Evolutionary conservation across 768 basidiomycete genomes (phyloP), one percentile per base, ranked within the genome.

Genomic region (Naganishia kalamii): DNA sequence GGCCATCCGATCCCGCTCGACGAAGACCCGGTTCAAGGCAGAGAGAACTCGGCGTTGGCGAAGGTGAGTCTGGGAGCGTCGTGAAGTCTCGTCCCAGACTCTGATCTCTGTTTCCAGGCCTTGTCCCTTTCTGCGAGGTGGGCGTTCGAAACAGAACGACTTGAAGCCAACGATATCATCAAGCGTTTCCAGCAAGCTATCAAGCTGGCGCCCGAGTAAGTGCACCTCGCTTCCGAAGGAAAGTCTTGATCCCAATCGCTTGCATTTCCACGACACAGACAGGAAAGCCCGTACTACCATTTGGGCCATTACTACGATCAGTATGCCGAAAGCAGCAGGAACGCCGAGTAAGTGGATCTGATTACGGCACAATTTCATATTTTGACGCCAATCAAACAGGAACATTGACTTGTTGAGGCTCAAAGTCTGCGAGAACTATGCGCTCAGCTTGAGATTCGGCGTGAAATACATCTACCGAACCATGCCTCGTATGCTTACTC

Each of bases 391-490:
- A 6, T 3, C 6, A 12, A 12, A 32, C 54, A 57, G 54, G n/a
- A 57, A 57, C 37, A 57, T 57, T 27, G 54, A 57, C 37, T 40
- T 37, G 54, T 35, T 57, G 37, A 35, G 54, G 27, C 54, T 57
- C n/a, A 57, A 57, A 57, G 54, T 57, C 7, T 57, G 54, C 37
- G 82, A 72, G 80, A 83, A 68, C 44, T 94, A 87, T 68, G 81
- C 83, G 2, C 84, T 82, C 67, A 88, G 92, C 0, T 85, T 93
- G 49, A 81, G 81, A 71, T 80, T 82, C 72, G 96, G 96, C 19
- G 90, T 92, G 40, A 99, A 99, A 81, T 96, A 88, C 75, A 87
- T 94, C 25, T 98, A 94, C 76, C 94, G 94, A 75, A 91, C 92
- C 0, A 85, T 99, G 66, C 93, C 96, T 0, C 86, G 96, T 43